phyloP scores from a whole-genome alignment of 2,329 filamentous ascomycete species.

The Ceratocystis huliohia region DNA sequence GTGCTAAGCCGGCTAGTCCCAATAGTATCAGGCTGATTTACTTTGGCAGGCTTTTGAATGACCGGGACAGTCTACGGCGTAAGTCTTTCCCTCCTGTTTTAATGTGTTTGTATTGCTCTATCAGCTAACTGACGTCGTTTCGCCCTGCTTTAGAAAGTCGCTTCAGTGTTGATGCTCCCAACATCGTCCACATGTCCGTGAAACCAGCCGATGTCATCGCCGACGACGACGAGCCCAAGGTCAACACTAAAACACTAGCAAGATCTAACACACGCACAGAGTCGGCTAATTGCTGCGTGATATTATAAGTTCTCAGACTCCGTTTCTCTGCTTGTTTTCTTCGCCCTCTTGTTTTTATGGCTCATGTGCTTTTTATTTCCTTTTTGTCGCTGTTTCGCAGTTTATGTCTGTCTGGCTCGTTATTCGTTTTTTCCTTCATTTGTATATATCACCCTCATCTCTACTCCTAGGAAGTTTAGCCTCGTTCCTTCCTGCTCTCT shows the following conservation, averaged over 20 bases:
- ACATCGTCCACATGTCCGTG: constrained; percentile 91
- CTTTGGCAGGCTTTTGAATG: constrained; percentile 80
- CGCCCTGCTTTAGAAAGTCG: constrained; percentile 50
- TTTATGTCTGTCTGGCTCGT: background rate
- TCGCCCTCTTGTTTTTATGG: background rate
- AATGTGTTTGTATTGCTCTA: background rate
- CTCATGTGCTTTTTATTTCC: background rate
- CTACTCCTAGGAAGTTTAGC: too few species aligned
- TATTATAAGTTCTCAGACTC: constrained; percentile 31
- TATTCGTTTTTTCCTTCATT: background rate
- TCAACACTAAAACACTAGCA: constrained; percentile 41
- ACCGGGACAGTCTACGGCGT: constrained; percentile 78
- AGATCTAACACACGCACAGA: constrained; percentile 33
- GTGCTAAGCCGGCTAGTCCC: constrained; percentile 70
- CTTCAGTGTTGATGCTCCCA: constrained; percentile 60
- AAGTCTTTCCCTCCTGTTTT: constrained; percentile 27
- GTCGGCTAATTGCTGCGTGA: constrained; percentile 38
- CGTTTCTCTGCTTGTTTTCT: background rate
- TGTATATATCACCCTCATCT: background rate
- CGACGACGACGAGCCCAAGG: constrained; percentile 60
- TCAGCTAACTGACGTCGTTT: background rate
- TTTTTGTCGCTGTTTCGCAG: background rate
- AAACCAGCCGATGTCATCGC: constrained; percentile 78
- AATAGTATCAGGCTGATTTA: constrained; percentile 84
- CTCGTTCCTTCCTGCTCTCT: background rate